Base-by-base conservation (phyloP, 345 rosid genomes). In the Lepidium aucheri region DNA sequence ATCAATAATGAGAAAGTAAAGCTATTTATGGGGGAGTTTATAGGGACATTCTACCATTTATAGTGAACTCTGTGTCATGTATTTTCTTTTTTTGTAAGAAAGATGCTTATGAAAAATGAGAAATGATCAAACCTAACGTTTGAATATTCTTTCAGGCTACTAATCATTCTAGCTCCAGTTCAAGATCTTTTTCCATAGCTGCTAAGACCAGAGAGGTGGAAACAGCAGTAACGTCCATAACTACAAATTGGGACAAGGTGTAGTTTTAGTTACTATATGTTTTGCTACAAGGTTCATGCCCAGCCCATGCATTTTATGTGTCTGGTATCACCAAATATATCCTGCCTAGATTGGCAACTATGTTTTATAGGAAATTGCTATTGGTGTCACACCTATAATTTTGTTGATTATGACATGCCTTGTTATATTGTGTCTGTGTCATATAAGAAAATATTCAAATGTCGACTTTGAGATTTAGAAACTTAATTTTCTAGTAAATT, bases 171-270 rank as follows among this genome's bases (percentile, higher is more conserved):
- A 80, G 81, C 74, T 78, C 71, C 77, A 78, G 78, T 49, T 83
- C 91, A 69, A 86, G 77, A 76, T 85, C 91, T 22, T 81, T 69
- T 68, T 83, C 88, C 18, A 11, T 76, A 32, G 61, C 85, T 52
- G 46, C 55, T 59, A 55, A 78, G 76, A 70, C 53, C 39, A 79
- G 80, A 79, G 88, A 79, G 42, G 62, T 73, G 17, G 49, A 68
- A 46, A 57, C 78, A 71, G 13, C 68, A 63, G 72, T 78, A 47
- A 63, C 58, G 44, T 41, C 68, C 15, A 74, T 58, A 55, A 69
- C 82, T 46, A 66, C 89, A 51, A 72, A 70, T 61, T 93, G 98
- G 98, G 82, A 85, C 54, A 93, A 90, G 93, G 98, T 93, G 28
- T 47, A 58, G 50, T n/a, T 63, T 54, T 8, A 54, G 8, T 54